phyloP scores from a whole-genome alignment of 257 asterid species.

The Solanum clarkiae region DNA sequence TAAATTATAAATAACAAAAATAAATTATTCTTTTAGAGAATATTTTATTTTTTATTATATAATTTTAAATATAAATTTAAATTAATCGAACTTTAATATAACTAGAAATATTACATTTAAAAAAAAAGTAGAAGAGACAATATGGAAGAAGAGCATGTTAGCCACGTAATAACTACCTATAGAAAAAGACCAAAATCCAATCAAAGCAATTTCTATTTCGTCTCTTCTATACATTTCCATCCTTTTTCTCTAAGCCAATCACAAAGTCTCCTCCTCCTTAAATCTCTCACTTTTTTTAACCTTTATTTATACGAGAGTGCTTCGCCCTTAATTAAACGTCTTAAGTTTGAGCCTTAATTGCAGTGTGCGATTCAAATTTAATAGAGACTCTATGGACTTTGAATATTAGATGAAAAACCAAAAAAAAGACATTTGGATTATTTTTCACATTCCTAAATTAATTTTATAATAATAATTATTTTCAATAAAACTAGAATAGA shows the following conservation, averaged over 20 bases:
- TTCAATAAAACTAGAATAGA: too few relatives aligned
- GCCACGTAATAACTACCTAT: not conserved
- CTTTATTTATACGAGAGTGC: too few relatives aligned
- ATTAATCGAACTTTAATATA: not conserved
- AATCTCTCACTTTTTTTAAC: not conserved
- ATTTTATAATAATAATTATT: too few relatives aligned
- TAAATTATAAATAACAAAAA: not conserved
- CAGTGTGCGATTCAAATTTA: too few relatives aligned
- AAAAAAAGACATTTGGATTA: not conserved
- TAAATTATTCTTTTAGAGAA: not conserved
- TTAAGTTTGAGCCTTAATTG: too few relatives aligned
- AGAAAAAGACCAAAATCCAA: not conserved
- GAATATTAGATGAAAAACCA: too few relatives aligned
- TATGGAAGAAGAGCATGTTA: not conserved
- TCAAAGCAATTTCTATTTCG: not conserved
- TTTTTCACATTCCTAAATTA: not conserved
- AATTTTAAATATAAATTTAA: not conserved
- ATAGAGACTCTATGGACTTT: fast-evolving
- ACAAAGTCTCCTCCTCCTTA: not conserved
- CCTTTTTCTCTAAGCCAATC: not conserved
- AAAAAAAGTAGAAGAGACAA: not conserved
- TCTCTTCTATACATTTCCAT: not conserved
- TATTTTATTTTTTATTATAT: not conserved
- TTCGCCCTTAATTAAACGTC: too few relatives aligned
- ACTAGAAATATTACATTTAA: not conserved